Conservation (phyloP, 371 early-diverging fungal genomes). For the Mortierella sp. region DNA sequence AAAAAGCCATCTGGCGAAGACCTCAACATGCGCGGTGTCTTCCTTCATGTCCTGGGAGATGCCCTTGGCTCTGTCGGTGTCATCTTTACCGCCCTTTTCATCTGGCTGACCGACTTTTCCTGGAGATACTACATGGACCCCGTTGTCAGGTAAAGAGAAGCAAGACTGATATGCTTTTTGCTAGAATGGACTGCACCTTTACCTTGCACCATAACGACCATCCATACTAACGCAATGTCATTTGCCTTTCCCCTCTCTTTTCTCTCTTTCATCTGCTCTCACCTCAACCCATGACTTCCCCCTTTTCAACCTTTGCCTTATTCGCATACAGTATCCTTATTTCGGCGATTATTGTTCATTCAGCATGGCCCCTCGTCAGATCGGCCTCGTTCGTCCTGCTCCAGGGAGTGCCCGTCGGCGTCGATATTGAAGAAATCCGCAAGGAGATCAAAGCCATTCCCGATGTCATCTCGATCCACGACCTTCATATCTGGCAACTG, state of each 20-base stretch:
- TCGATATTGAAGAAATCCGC: constrained; percentile 78
- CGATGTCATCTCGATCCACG: constrained; percentile 85
- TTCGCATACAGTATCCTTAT: constrained; percentile 63
- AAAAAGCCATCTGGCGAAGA: constrained; percentile 62
- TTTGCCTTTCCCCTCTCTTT: constrained; percentile 44
- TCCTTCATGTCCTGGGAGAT: constrained; percentile 96
- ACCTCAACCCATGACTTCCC: constrained; percentile 43
- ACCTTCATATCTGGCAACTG: constrained; percentile 96
- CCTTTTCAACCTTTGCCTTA: constrained; percentile 46
- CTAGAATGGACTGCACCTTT: no score
- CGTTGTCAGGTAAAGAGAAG: constrained; percentile 61
- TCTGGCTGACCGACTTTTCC: constrained; percentile 75
- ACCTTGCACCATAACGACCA: no score
- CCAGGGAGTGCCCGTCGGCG: constrained; percentile 84
- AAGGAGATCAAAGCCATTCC: constrained; percentile 67
- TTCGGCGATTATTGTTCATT: constrained; percentile 70
- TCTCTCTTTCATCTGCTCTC: not conserved
- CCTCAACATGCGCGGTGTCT: constrained; percentile 93
- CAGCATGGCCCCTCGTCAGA: constrained; percentile 79
- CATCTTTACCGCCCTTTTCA: constrained; percentile 85
- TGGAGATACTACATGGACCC: constrained; percentile 90
- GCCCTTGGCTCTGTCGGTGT: constrained; percentile 95
- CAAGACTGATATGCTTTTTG: not conserved
- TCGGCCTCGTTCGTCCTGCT: constrained; percentile 87
- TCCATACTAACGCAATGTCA: not conserved